phyloP scores from a whole-genome alignment of 345 rosid species.

The Litchi chinensis region DNA sequence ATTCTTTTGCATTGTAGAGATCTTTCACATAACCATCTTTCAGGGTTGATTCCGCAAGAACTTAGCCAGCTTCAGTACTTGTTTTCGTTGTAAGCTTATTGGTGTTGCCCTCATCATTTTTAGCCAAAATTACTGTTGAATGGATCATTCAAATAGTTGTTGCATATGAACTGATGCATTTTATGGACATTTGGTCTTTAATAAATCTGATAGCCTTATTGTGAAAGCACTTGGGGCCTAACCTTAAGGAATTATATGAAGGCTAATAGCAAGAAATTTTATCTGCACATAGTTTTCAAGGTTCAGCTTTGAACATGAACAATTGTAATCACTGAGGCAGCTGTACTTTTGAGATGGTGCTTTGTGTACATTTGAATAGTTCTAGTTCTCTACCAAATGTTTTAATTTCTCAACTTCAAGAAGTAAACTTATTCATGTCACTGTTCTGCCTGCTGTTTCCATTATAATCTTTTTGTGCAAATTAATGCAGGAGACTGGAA shows the following conservation, averaged over 20 bases:
- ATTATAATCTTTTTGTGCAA: neutral
- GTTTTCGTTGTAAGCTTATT: conserved; percentile 58
- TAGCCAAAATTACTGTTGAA: neutral
- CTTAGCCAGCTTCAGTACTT: conserved; percentile 76
- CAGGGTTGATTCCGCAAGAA: conserved; percentile 81
- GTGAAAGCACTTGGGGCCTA: neutral
- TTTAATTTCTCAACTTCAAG: neutral
- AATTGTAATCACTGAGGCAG: too few relatives aligned
- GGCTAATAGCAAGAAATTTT: neutral
- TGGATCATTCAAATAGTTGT: neutral
- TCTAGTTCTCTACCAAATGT: neutral
- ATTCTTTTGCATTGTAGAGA: conserved; percentile 52
- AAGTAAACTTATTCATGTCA: conserved; percentile 6
- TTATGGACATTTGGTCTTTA: neutral
- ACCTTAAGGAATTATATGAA: neutral
- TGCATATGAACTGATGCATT: neutral
- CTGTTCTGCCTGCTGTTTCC: neutral
- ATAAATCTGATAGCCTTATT: neutral
- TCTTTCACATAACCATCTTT: conserved; percentile 84
- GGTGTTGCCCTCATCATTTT: neutral
- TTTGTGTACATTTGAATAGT: neutral
- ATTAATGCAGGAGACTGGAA: conserved; percentile 69
- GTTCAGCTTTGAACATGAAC: conserved; percentile 1
- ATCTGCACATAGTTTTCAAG: neutral
- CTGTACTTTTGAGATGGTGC: neutral